A percentile compares a stretch with the other conserved stretches of the same genome.
Evolutionary conservation across 208 protist species (phyloP).

Genomic region (Porcisia deanei): DNA sequence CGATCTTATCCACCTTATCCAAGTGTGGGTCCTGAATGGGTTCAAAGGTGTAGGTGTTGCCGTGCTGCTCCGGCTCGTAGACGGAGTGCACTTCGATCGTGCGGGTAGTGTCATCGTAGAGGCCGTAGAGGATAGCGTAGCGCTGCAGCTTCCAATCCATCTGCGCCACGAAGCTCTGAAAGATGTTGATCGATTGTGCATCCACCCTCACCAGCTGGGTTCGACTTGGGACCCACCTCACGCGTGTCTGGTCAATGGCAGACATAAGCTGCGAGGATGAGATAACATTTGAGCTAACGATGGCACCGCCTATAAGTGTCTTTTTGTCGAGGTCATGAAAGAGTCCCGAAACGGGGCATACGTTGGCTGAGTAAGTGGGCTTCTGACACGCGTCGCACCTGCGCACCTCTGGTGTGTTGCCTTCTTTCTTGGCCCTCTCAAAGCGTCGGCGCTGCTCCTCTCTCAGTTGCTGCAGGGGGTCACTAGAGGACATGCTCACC

Average conservation of each 20-base stretch:
- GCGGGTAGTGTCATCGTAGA: constrained; percentile 38
- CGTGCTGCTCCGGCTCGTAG: constrained; percentile 88
- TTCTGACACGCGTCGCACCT: constrained; percentile 62
- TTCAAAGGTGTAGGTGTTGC: constrained; percentile 58
- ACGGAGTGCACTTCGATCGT: constrained; percentile 80
- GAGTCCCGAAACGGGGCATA: constrained; percentile 77
- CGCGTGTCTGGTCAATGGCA: constrained; percentile 71
- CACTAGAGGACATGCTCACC: constrained; percentile 9
- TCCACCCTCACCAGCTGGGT: constrained; percentile 78
- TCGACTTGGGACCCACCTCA: constrained; percentile 78
- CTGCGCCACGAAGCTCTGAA: constrained; percentile 80
- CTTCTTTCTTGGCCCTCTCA: constrained; percentile 20
- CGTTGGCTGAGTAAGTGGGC: constrained; percentile 43
- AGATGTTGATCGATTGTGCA: constrained; percentile 74
- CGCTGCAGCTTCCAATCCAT: constrained; percentile 80
- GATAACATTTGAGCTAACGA: constrained; percentile 62
- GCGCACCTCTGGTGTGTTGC: constrained; percentile 44
- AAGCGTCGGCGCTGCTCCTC: constrained; percentile 39
- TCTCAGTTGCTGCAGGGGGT: constrained; percentile 20
- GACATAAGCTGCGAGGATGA: constrained; percentile 62
- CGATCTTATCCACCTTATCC: constrained; percentile 53
- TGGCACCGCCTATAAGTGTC: constrained; percentile 59
- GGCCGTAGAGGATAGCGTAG: constrained; percentile 88
- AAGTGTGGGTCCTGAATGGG: constrained; percentile 43
- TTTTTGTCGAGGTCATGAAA: constrained; percentile 70